A percentile compares a stretch with the other conserved stretches of the same genome.
Conservation (phyloP, 176 grass and related monocot species). For the Oryza punctata region DNA sequence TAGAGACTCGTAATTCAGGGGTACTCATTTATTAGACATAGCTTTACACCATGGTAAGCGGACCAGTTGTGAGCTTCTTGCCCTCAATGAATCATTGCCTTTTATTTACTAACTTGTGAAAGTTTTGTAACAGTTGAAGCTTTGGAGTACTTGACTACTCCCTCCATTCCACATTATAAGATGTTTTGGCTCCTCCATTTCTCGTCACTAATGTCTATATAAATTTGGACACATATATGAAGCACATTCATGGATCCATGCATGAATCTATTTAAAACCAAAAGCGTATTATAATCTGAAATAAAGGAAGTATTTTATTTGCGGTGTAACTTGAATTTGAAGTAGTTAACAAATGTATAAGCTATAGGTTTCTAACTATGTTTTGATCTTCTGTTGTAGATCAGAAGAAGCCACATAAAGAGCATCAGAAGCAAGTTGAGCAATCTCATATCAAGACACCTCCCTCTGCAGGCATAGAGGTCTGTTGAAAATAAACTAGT, state of each 20-base stretch:
- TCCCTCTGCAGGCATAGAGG: slow-evolving; percentile 39
- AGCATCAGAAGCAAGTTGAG: slow-evolving; percentile 49
- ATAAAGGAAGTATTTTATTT: too few species aligned
- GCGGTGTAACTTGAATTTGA: not conserved
- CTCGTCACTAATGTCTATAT: too few species aligned
- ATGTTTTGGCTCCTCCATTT: too few species aligned
- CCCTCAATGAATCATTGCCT: slow-evolving; percentile 17
- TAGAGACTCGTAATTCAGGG: not conserved
- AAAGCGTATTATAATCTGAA: too few species aligned
- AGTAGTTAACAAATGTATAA: not conserved
- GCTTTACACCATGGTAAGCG: not conserved
- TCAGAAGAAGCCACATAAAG: slow-evolving; percentile 44
- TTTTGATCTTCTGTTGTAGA: slow-evolving; percentile 44
- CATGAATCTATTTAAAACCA: too few species aligned
- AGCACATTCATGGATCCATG: too few species aligned
- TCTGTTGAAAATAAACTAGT: slow-evolving; percentile 34
- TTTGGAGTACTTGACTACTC: not conserved
- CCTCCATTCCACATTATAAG: too few species aligned
- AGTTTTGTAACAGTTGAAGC: slow-evolving; percentile 9
- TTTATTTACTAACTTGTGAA: not conserved
- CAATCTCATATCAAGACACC: slow-evolving; percentile 37
- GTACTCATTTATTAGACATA: slow-evolving; percentile 4
- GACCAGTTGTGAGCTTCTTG: not conserved
- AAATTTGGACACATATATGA: too few species aligned
- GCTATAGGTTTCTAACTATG: not conserved